A percentile compares a stretch with the other conserved stretches of the same genome.
Evolutionary conservation across 305 asterid genomes (phyloP).

Genomic region (Fraxinus albicans): DNA sequence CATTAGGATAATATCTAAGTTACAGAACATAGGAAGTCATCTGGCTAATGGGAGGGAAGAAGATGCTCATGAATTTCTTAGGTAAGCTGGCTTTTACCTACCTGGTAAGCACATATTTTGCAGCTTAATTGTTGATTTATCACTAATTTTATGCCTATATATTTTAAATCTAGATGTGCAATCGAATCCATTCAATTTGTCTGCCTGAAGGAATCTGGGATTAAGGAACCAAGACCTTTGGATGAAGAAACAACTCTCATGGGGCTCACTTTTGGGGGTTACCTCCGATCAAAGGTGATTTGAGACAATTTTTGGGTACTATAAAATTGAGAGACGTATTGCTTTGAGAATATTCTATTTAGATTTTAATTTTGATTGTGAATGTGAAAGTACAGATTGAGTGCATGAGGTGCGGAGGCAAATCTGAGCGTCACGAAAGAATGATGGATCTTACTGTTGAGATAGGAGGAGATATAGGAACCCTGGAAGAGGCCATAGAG

Average conservation of each 20-base stretch:
- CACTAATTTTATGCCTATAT: constrained; percentile 5
- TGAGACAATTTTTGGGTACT: constrained; percentile 10
- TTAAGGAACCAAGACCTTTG: constrained; percentile 40
- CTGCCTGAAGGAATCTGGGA: constrained; percentile 62
- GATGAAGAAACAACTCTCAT: constrained; percentile 69
- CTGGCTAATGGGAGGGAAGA: constrained; percentile 79
- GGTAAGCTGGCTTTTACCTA: constrained; percentile 41
- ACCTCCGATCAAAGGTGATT: constrained; percentile 79
- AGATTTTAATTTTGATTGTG: background rate
- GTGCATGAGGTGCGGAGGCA: constrained; percentile 78
- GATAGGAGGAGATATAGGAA: constrained; percentile 72
- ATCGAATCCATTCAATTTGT: constrained; percentile 73
- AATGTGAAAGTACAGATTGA: constrained; percentile 53
- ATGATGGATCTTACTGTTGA: constrained; percentile 91
- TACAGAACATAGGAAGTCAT: constrained; percentile 61
- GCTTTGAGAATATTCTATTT: background rate
- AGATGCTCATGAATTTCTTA: constrained; percentile 94
- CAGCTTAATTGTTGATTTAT: constrained; percentile 4
- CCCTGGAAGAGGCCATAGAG: constrained; percentile 69
- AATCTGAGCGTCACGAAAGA: constrained; percentile 68
- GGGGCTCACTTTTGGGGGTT: constrained; percentile 89
- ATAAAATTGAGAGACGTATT: constrained; percentile 12
- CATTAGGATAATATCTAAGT: constrained; percentile 51
- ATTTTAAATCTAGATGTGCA: constrained; percentile 46
- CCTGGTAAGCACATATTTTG: background rate